Evolutionary conservation across 73 alveolate species (phyloP).

Genomic region (Paramecium primaurelia): DNA sequence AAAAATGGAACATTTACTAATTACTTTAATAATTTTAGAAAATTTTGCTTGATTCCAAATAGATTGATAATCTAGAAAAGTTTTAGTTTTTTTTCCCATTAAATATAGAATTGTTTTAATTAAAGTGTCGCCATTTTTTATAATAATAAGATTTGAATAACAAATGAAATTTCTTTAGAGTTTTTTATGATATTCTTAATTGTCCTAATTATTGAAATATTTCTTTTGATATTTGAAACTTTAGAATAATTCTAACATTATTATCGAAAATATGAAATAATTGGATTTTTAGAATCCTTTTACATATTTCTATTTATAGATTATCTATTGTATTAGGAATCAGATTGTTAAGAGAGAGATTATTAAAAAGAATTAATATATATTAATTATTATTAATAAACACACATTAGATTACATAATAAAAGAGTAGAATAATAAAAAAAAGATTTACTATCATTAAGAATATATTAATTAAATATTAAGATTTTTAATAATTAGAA

Average conservation of each 20-base stretch:
- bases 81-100: neutral
- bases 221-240: neutral
- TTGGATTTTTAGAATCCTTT: neutral
- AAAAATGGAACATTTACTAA: neutral
- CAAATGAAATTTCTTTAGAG: neutral
- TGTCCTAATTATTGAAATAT: neutral
- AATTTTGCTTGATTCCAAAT: neutral
- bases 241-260: neutral
- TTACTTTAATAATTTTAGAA: neutral
- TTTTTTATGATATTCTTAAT: neutral
- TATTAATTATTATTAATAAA: too few relatives aligned
- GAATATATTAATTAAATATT: neutral
- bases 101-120: neutral
- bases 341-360: neutral
- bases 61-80: neutral
- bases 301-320: neutral
- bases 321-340: neutral
- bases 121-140: neutral
- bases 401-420: neutral
- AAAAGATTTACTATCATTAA: neutral
- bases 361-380: too few relatives aligned
- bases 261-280: neutral
- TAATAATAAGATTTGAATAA: neutral
- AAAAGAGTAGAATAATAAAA: neutral
- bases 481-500: neutral